A percentile compares a stretch with the other conserved stretches of the same genome.
Evolutionary conservation across 768 basidiomycete species (phyloP).

Genomic region (Lactifluus echinatus): DNA sequence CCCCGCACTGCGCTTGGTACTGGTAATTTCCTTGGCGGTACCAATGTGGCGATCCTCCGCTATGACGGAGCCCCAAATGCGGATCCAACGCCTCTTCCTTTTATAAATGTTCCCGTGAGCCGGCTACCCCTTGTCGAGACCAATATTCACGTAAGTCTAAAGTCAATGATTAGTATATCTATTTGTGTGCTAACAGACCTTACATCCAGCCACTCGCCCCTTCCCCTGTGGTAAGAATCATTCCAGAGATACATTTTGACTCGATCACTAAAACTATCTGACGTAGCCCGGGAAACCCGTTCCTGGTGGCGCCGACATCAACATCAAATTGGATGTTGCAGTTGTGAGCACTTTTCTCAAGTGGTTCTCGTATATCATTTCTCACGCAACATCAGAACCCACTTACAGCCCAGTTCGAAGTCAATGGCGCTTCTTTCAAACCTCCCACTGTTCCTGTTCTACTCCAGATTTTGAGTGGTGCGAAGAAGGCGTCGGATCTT

Average conservation of each 20-base stretch:
- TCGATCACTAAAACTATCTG: neutral
- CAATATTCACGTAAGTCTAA: slow-evolving; percentile 7
- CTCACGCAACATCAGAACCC: neutral
- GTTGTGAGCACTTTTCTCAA: slow-evolving; percentile 22
- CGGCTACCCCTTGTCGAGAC: slow-evolving; percentile 8
- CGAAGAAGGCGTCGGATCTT: neutral
- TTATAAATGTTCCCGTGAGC: slow-evolving; percentile 1
- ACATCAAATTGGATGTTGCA: slow-evolving; percentile 1
- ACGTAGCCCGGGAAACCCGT: slow-evolving; percentile 3
- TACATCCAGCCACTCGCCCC: neutral
- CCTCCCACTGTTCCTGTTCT: slow-evolving; percentile 7
- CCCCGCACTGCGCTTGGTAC: neutral
- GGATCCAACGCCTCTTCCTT: slow-evolving; percentile 4
- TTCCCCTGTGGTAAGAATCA: neutral
- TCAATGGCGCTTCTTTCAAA: neutral
- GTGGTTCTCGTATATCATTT: too few relatives aligned
- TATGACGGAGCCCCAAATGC: slow-evolving; percentile 12
- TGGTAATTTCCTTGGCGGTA: neutral
- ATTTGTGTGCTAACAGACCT: neutral
- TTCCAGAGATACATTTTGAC: neutral
- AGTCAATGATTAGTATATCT: too few relatives aligned
- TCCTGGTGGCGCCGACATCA: slow-evolving; percentile 17
- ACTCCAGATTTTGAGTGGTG: slow-evolving; percentile 14
- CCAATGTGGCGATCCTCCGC: slow-evolving; percentile 15
- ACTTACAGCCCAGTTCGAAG: neutral